These are phyloP conservation scores for Hypomyces rosellus DNA, from an alignment of 2,329 filamentous ascomycete genomes.

Conservation along the genomic window DNA sequence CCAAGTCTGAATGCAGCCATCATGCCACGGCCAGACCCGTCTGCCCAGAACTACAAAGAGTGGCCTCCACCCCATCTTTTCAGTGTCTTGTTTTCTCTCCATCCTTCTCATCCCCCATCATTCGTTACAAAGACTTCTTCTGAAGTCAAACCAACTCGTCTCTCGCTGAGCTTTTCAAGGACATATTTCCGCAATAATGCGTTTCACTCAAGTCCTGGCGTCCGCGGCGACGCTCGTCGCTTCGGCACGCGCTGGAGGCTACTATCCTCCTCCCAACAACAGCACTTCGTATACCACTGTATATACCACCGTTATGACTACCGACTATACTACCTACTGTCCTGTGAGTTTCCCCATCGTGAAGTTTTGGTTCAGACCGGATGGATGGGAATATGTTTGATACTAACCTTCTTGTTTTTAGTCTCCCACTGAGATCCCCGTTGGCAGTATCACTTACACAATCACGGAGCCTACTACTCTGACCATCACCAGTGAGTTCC, in stretches of 20 bases:
- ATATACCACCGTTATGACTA: constrained; percentile 27
- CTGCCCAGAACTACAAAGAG: constrained; percentile 14
- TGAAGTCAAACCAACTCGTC: constrained; percentile 11
- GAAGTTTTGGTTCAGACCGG: not conserved
- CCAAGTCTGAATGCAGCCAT: constrained; percentile 12
- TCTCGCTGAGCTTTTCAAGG: constrained; percentile 7
- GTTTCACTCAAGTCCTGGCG: constrained; percentile 26
- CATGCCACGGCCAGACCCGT: constrained; percentile 1
- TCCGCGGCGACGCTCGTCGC: constrained; percentile 28
- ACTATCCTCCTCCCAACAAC: constrained; percentile 7
- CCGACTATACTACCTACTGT: constrained; percentile 37
- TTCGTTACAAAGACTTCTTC: not conserved
- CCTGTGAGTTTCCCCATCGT: constrained; percentile 28
- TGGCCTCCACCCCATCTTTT: constrained; percentile 9
- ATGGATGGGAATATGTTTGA: not conserved
- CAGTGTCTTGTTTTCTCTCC: not conserved
- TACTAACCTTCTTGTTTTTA: constrained; percentile 8
- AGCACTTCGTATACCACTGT: constrained; percentile 20
- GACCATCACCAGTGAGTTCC: constrained; percentile 38
- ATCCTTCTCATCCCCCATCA: not conserved
- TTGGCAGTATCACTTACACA: constrained; percentile 38
- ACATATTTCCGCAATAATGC: constrained; percentile 25
- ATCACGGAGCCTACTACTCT: constrained; percentile 35
- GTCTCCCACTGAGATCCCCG: constrained; percentile 29
- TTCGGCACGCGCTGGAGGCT: constrained; percentile 21